phyloP scores from a whole-genome alignment of 768 basidiomycete species.

The Kwoniella heveanensis region DNA sequence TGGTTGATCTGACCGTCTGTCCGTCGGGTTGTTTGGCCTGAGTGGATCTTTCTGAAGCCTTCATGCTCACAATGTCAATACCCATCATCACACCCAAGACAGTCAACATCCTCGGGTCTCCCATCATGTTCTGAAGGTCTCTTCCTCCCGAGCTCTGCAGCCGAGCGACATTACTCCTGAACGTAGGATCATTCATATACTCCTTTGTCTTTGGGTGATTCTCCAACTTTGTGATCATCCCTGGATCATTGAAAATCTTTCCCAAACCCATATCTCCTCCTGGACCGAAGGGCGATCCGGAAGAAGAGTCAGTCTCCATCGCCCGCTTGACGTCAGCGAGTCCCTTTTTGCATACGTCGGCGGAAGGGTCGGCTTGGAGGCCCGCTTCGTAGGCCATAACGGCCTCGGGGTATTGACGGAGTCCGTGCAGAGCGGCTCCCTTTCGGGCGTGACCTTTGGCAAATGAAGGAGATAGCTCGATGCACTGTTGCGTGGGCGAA shows the following conservation, averaged over 20 bases:
- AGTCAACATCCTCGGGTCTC: conserved; percentile 81
- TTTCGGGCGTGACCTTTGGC: conserved; percentile 87
- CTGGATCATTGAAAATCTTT: conserved; percentile 81
- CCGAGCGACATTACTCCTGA: conserved; percentile 66
- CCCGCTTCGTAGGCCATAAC: conserved; percentile 81
- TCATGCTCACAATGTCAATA: conserved; percentile 67
- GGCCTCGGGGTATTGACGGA: conserved; percentile 75
- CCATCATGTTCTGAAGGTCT: conserved; percentile 61
- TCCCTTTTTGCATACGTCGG: conserved; percentile 79
- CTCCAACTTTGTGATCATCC: conserved; percentile 78
- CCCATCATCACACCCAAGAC: conserved; percentile 92
- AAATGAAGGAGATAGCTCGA: conserved; percentile 78
- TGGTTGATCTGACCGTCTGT: neutral
- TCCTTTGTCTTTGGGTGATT: conserved; percentile 81
- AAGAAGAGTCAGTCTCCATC: conserved; percentile 61
- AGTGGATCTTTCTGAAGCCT: too few relatives aligned
- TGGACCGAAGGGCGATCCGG: conserved; percentile 38
- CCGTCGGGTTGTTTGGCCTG: too few relatives aligned
- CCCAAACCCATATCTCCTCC: conserved; percentile 67
- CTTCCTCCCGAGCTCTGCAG: conserved; percentile 45
- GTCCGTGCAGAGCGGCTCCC: conserved; percentile 89
- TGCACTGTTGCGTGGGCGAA: conserved; percentile 67
- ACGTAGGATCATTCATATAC: conserved; percentile 78
- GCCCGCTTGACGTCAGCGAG: conserved; percentile 85
- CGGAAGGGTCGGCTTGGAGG: conserved; percentile 73